Conservation (phyloP, 2,329 filamentous ascomycete species). For the Xylariales sp. region DNA sequence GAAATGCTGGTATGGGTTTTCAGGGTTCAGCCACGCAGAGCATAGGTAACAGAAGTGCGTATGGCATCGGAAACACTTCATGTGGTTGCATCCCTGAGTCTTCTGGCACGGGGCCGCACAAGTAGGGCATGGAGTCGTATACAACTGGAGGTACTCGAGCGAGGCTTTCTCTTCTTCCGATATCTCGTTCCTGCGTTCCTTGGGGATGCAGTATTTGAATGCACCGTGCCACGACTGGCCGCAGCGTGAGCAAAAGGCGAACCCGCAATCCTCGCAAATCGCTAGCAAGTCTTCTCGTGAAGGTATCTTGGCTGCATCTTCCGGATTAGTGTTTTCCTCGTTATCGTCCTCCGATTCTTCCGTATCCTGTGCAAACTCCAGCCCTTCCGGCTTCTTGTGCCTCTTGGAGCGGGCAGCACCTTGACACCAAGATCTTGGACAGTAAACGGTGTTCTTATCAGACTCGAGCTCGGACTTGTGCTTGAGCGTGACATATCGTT, state of each 20-base stretch:
- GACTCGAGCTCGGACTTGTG: slow-evolving; percentile 90
- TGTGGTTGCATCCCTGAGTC: slow-evolving; percentile 92
- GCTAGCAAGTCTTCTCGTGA: slow-evolving; percentile 57
- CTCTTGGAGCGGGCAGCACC: slow-evolving; percentile 76
- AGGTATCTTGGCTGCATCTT: slow-evolving; percentile 17
- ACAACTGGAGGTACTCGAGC: slow-evolving; percentile 73
- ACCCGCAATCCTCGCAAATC: slow-evolving; percentile 83
- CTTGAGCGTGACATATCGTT: slow-evolving; percentile 84
- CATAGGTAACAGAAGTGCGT: slow-evolving; percentile 97
- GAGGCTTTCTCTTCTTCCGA: slow-evolving; percentile 83
- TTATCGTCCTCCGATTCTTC: slow-evolving; percentile 46
- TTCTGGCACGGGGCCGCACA: slow-evolving; percentile 85
- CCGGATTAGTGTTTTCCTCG: slow-evolving; percentile 45
- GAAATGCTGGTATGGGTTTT: slow-evolving; percentile 86
- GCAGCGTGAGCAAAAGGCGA: slow-evolving; percentile 78
- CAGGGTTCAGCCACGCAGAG: slow-evolving; percentile 74
- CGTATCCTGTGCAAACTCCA: slow-evolving; percentile 55
- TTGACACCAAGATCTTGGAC: slow-evolving; percentile 88
- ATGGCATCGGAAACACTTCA: slow-evolving; percentile 86
- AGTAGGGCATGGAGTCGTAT: slow-evolving; percentile 86
- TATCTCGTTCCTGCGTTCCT: slow-evolving; percentile 63
- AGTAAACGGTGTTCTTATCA: slow-evolving; percentile 89
- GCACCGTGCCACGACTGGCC: slow-evolving; percentile 88
- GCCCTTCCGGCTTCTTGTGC: slow-evolving; percentile 65
- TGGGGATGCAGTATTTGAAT: slow-evolving; percentile 64